Evolutionary conservation across 495 filamentous ascomycete genomes (phyloP).

Genomic region (Aspergillus panamensis): DNA sequence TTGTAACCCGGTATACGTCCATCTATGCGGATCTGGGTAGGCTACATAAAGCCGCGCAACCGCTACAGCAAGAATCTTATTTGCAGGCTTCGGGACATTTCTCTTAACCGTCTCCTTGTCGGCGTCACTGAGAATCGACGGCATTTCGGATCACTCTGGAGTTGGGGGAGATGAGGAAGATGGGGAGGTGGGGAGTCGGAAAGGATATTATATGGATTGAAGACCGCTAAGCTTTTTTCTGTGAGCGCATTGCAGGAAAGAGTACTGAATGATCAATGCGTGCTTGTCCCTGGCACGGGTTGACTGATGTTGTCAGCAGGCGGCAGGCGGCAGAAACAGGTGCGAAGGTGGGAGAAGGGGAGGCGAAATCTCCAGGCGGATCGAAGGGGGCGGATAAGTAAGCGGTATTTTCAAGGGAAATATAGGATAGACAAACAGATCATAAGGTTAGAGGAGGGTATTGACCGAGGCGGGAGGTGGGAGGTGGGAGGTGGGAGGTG

Average conservation of each 20-base stretch:
- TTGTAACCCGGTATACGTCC: constrained; percentile 91
- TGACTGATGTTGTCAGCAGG: constrained; percentile 14
- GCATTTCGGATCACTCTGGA: constrained; percentile 54
- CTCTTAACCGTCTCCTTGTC: constrained; percentile 93
- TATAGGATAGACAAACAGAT: constrained; percentile 17
- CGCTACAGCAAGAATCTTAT: constrained; percentile 93
- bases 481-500: constrained; percentile 9
- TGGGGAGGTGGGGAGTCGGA: no score
- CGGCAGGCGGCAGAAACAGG: constrained; percentile 13
- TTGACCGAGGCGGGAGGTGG: constrained; percentile 14
- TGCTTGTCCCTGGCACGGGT: constrained; percentile 18
- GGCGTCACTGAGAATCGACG: constrained; percentile 81
- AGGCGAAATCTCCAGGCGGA: constrained; percentile 1
- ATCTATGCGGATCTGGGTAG: constrained; percentile 79
- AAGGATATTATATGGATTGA: constrained; percentile 12
- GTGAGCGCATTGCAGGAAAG: constrained; percentile 35
- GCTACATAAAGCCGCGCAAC: constrained; percentile 93
- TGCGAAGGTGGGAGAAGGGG: constrained; percentile 5
- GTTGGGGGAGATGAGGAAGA: constrained; percentile 1
- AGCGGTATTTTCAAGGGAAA: constrained; percentile 19
- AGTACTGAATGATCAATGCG: constrained; percentile 12
- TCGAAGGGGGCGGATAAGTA: background rate
- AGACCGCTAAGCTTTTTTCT: constrained; percentile 13
- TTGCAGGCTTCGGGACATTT: constrained; percentile 81
- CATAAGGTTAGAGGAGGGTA: constrained; percentile 11